Base-by-base conservation (phyloP, 1,284 basidiomycete species). In the Hymenochaete sp. region DNA sequence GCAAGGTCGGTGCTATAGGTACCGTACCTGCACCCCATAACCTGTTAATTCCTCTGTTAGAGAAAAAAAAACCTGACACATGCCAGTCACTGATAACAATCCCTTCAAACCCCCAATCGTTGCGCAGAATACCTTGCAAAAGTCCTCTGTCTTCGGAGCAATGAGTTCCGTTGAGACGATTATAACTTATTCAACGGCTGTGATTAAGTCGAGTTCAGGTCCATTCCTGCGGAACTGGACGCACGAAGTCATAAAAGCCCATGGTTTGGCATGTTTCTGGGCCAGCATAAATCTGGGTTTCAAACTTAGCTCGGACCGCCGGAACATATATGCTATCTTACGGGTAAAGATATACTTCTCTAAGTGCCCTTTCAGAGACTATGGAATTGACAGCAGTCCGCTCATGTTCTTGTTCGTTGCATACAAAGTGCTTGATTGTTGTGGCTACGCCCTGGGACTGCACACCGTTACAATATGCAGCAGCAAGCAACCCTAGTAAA, bases 281-380 rank as follows among this genome's bases (percentile, higher is more conserved):
- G 77, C 77, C 22, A 79, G 59, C 78, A 80, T 81, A 57, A 80
- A 82, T 8, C 75, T 77, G 48, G 7, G 46, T 21, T 14, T 16
- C 13, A 35, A 8, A n/a, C 13, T n/a, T 16, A 35, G 32, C 32
- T 35, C 32, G 5, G 5, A 6, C 21, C 21, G 13, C 32, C 25
- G 24, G 37, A 24, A 26, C 41, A 29, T 26, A 46, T 42, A 43
- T 31, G 42, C 22, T 29, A 28, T 62, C 72, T 52, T 65, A 82
- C 66, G 82, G 80, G 57, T 79, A 77, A 16, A 84, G 66, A 59
- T 85, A 84, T 38, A 86, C 67, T 59, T 85, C 82, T 46, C 81
- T 70, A 18, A 85, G 62, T 19, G 80, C 77, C 36, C 81, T 67
- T 29, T 75, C 72, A 16, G 73, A 75, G 51, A 84, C 61, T 29